Conservation (phyloP, 768 basidiomycete genomes). For the Albatrellus ellisii region DNA sequence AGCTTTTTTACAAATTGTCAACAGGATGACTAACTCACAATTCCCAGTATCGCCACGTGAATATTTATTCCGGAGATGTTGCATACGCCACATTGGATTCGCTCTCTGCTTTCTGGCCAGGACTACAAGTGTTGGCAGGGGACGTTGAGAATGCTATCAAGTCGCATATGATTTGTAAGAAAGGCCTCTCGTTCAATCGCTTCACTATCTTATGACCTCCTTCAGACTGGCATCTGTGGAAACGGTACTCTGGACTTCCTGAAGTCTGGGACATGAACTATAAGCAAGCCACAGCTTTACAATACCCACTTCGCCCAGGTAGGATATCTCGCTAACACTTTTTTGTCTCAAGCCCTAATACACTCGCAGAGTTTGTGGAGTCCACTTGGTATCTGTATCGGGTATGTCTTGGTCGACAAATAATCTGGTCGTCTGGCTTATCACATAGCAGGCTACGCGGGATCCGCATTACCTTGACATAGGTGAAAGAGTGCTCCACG, state of each 20-base stretch:
- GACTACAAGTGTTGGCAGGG: conserved; percentile 77
- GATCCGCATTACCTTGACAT: conserved; percentile 91
- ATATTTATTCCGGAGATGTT: conserved; percentile 50
- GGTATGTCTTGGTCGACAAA: conserved; percentile 26
- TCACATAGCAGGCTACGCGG: conserved; percentile 54
- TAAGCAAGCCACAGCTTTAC: conserved; percentile 56
- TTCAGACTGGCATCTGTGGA: conserved; percentile 89
- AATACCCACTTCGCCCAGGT: conserved; percentile 73
- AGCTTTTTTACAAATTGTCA: conserved; percentile 13
- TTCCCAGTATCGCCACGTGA: conserved; percentile 70
- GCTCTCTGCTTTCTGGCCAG: conserved; percentile 95
- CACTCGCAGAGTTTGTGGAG: conserved; percentile 70
- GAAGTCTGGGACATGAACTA: conserved; percentile 84
- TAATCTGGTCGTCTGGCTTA: neutral
- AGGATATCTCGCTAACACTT: neutral
- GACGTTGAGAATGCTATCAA: conserved; percentile 87
- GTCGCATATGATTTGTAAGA: conserved; percentile 76
- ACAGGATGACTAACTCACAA: conserved; percentile 1
- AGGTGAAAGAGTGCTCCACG: conserved; percentile 71
- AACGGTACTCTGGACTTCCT: conserved; percentile 74
- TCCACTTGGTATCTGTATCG: conserved; percentile 94
- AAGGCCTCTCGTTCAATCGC: neutral
- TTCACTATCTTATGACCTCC: conserved; percentile 2
- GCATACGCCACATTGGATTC: conserved; percentile 82
- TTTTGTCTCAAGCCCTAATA: neutral